Evolutionary conservation across 257 asterid genomes (phyloP), one percentile per base, ranked within the genome.

Genomic region (Salvia hispanica): DNA sequence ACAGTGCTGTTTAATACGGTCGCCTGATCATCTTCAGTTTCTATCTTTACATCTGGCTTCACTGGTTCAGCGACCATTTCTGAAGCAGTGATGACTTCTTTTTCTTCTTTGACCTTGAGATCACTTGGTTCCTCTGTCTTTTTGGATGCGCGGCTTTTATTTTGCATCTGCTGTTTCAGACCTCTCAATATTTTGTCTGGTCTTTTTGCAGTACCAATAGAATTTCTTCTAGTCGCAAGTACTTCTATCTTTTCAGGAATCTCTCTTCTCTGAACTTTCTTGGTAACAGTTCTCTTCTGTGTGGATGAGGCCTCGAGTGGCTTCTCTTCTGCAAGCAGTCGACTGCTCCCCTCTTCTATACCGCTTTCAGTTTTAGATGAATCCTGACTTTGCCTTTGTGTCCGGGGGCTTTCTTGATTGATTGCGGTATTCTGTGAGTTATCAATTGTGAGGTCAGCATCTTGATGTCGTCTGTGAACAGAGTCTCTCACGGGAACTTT

Each of bases 171-270:
- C 71, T 76, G 88, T 65, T 80, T 73, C 79, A 67, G 73, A 36
- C 78, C 86, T 46, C 72, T 81, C 65, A 73, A 53, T 57, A 79
- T 73, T 72, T 72, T 75, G 47, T 78, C 75, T 34, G 84, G 73
- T 63, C 69, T 67, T 67, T 74, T 77, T 11, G 7, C 15, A 31
- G 87, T 73, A 46, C 53, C 69, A 46, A 46, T 77, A 45, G 53
- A 76, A 8, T 72, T 74, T 77, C 77, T 69, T 78, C 73, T 78
- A 44, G 74, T 66, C 54, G 75, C 50, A 64, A 77, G 60, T 66
- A 64, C 84, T 14, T 85, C 85, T 58, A 78, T 77, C 77, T 80
- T 83, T 21, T 18, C 75, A 34, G 74, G 79, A 77, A 70, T 79
- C 75, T 79, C 86, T 28, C 21, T 72, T 80, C 54, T 74, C 37